phyloP scores from a whole-genome alignment of 2,329 filamentous ascomycete species.

The Sordariomycetes sp. region DNA sequence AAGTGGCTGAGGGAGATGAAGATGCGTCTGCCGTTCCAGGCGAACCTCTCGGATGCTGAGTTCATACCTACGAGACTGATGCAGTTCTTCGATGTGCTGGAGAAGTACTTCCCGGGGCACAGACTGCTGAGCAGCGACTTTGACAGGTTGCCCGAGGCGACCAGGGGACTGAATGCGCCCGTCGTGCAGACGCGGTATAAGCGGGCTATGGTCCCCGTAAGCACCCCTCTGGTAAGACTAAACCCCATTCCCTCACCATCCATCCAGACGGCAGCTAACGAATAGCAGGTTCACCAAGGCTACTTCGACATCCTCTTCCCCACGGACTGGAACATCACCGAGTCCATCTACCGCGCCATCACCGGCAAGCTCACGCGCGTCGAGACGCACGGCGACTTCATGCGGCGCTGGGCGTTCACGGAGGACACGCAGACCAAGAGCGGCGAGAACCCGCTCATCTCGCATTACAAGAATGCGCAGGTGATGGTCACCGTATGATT shows the following conservation, averaged over 20 bases:
- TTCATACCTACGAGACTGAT: constrained; percentile 92
- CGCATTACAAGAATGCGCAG: constrained; percentile 92
- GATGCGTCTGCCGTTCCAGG: constrained; percentile 57
- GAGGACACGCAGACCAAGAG: constrained; percentile 82
- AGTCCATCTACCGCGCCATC: constrained; percentile 85
- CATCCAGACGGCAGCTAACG: background rate
- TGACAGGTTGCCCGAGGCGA: constrained; percentile 71
- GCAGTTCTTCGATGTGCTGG: constrained; percentile 92
- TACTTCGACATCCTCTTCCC: constrained; percentile 99
- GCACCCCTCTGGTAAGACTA: constrained; percentile 70
- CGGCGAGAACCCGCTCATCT: constrained; percentile 87
- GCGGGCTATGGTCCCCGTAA: constrained; percentile 78
- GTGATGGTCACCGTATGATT: constrained; percentile 75
- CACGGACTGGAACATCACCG: constrained; percentile 84
- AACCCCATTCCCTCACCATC: background rate
- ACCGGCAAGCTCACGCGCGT: constrained; percentile 87
- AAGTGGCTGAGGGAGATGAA: constrained; percentile 52
- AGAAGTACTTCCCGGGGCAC: constrained; percentile 82
- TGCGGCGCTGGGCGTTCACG: constrained; percentile 80
- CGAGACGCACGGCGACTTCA: constrained; percentile 80
- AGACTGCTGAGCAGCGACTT: constrained; percentile 87
- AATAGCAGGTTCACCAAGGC: constrained; percentile 76
- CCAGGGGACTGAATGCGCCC: constrained; percentile 79
- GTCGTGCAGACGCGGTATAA: constrained; percentile 94
- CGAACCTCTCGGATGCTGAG: constrained; percentile 74